Evolutionary conservation across 2,329 filamentous ascomycete genomes (phyloP).

Genomic region (Clarireedia hainanense): DNA sequence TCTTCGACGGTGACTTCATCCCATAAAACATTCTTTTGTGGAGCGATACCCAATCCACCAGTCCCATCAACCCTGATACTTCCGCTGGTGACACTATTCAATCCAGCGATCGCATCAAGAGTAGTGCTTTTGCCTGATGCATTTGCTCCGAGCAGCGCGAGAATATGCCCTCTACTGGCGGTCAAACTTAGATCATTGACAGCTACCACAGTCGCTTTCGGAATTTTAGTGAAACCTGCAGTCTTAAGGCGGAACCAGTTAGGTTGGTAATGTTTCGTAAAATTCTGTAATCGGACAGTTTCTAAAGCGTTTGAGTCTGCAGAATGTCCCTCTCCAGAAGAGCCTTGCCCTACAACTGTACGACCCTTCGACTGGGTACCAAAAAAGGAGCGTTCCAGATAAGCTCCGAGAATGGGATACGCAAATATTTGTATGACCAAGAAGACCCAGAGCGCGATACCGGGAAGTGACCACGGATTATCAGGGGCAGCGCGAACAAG

Average conservation of each 20-base stretch:
- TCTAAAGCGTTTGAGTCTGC: conserved; percentile 17
- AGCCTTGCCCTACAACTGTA: conserved; percentile 36
- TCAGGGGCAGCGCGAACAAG: conserved; percentile 54
- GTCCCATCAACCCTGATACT: conserved; percentile 69
- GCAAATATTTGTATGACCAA: conserved; percentile 67
- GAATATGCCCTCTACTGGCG: conserved; percentile 71
- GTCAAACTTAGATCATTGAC: conserved; percentile 66
- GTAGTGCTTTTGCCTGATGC: conserved; percentile 88
- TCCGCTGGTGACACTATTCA: conserved; percentile 69
- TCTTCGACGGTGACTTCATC: conserved; percentile 79
- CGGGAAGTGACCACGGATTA: conserved; percentile 61
- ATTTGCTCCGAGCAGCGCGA: conserved; percentile 81
- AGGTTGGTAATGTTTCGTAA: conserved; percentile 73
- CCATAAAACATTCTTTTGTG: conserved; percentile 93
- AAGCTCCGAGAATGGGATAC: conserved; percentile 68
- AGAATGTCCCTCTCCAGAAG: not conserved
- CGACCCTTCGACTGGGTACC: conserved; percentile 62
- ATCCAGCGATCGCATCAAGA: conserved; percentile 76
- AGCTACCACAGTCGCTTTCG: conserved; percentile 64
- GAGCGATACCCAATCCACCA: conserved; percentile 77
- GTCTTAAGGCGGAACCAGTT: conserved; percentile 49
- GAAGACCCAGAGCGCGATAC: conserved; percentile 72
- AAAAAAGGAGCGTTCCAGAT: conserved; percentile 67
- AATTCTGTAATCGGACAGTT: conserved; percentile 62
- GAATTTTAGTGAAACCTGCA: conserved; percentile 24